Percentiles rank a stretch among this genome's conserved stretches.
Evolutionary conservation across 805 yeast species (phyloP).

Genomic region (Zygosaccharomyces kombuchaensis): DNA sequence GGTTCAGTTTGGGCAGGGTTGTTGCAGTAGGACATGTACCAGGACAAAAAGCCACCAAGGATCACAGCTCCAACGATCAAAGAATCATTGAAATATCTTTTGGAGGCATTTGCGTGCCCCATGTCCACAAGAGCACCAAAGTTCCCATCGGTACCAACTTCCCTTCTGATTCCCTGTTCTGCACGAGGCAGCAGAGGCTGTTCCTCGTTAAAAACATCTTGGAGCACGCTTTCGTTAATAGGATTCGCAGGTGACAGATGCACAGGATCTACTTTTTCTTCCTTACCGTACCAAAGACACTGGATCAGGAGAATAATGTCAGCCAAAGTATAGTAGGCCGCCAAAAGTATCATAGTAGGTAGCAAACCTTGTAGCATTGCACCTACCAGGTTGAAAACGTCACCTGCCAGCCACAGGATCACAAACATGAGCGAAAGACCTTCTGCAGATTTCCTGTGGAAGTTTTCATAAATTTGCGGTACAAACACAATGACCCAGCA

Average conservation of each 20-base stretch:
- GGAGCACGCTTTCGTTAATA: slow-evolving; percentile 62
- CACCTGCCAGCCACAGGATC: slow-evolving; percentile 89
- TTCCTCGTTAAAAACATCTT: slow-evolving; percentile 37
- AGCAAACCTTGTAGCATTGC: slow-evolving; percentile 84
- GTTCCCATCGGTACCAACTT: slow-evolving; percentile 5
- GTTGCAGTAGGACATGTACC: slow-evolving; percentile 63
- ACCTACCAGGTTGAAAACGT: slow-evolving; percentile 88
- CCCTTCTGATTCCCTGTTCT: neutral
- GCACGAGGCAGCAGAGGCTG: slow-evolving; percentile 25
- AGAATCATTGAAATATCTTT: slow-evolving; percentile 30
- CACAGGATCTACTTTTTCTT: slow-evolving; percentile 56
- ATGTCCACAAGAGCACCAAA: slow-evolving; percentile 10
- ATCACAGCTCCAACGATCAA: slow-evolving; percentile 65
- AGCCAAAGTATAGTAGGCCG: slow-evolving; percentile 88
- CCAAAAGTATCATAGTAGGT: slow-evolving; percentile 91
- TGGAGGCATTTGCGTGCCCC: slow-evolving; percentile 17
- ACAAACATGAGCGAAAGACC: slow-evolving; percentile 86
- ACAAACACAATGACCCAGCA: slow-evolving; percentile 98
- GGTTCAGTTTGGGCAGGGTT: slow-evolving; percentile 33
- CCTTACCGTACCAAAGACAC: slow-evolving; percentile 71
- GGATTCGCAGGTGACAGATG: slow-evolving; percentile 91
- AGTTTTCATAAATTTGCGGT: slow-evolving; percentile 93
- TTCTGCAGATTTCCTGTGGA: slow-evolving; percentile 77
- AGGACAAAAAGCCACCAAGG: slow-evolving; percentile 79
- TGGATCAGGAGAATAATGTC: slow-evolving; percentile 82